Base-by-base conservation (phyloP, 306 rosid species). In the Clitoria ternatea region DNA sequence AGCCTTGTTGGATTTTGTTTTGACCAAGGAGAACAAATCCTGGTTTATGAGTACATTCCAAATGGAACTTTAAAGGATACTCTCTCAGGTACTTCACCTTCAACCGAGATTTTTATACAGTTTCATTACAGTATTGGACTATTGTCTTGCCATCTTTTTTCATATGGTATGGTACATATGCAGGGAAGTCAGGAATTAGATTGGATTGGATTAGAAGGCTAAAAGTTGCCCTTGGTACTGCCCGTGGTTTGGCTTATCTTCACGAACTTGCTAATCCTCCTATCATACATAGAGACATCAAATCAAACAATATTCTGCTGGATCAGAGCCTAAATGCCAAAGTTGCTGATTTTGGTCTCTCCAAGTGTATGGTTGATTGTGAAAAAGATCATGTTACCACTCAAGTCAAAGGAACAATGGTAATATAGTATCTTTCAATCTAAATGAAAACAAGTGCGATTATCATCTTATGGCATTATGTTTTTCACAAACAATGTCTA, bases 371-470 rank as follows among this genome's bases (percentile, higher is more conserved):
- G 72, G 56, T 40, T 53, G 86, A 87, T 55, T 2, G 53, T 17
- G 82, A 63, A 43, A 82, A 75, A 23, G 88, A 70, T 39, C 81
- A 90, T 62, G 54, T 85, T 33, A 74, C 83, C 56, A 85, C 92
- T 40, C 89, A 82, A 81, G 96, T 89, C 45, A 89, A 83, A 75
- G 90, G 90, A 44, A 89, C 92, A 65, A 57, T 78, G 87, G 96
- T 62, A 69, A 92, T 89, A 32, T 24, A 4, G n/a, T n/a, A 72
- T 65, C 57, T 65, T 65, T n/a, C n/a, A n/a, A n/a, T n/a, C n/a
- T n/a, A n/a, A n/a, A n/a, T n/a, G n/a, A n/a, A n/a, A n/a, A n/a
- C n/a, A n/a, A n/a, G n/a, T n/a, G n/a, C n/a, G n/a, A n/a, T n/a
- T n/a, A n/a, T n/a, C n/a, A n/a, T n/a, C n/a, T n/a, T n/a, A n/a